Evolutionary conservation across 2,329 filamentous ascomycete species (phyloP).

Genomic region (Colletotrichum falcatum): DNA sequence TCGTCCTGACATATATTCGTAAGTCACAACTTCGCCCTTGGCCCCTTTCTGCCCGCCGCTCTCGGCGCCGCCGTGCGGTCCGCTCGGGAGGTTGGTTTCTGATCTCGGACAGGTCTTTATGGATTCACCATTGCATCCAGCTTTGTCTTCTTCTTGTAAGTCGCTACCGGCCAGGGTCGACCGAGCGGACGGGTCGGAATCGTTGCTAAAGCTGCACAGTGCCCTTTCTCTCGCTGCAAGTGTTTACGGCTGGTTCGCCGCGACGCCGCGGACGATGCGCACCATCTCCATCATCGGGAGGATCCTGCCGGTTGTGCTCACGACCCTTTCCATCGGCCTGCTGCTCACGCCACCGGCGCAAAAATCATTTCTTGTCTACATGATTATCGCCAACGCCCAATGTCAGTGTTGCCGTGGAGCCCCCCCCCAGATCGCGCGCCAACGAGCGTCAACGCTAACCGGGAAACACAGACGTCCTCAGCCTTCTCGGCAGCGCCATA

Average conservation of each 20-base stretch:
- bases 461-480: slow-evolving; percentile 18
- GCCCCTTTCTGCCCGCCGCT: neutral
- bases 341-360: slow-evolving; percentile 17
- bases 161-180: neutral
- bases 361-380: slow-evolving; percentile 19
- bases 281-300: slow-evolving; percentile 33
- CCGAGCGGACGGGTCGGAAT: neutral
- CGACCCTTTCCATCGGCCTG: slow-evolving; percentile 24
- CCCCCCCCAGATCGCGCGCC: neutral
- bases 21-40: neutral
- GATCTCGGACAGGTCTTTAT: slow-evolving; percentile 6
- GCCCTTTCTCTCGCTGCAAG: slow-evolving; percentile 35
- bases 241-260: slow-evolving; percentile 38
- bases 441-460: neutral
- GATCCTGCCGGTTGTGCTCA: slow-evolving; percentile 23
- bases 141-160: slow-evolving; percentile 39
- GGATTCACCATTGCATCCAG: slow-evolving; percentile 32
- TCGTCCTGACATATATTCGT: slow-evolving; percentile 34
- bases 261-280: slow-evolving; percentile 29
- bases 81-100: neutral
- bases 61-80: too few relatives aligned
- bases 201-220: neutral
- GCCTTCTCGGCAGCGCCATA: slow-evolving; percentile 47
- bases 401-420: neutral
- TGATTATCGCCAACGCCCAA: slow-evolving; percentile 36